These are phyloP conservation scores for Senna tora DNA, from an alignment of 306 rosid genomes.

Conservation along the genomic window DNA sequence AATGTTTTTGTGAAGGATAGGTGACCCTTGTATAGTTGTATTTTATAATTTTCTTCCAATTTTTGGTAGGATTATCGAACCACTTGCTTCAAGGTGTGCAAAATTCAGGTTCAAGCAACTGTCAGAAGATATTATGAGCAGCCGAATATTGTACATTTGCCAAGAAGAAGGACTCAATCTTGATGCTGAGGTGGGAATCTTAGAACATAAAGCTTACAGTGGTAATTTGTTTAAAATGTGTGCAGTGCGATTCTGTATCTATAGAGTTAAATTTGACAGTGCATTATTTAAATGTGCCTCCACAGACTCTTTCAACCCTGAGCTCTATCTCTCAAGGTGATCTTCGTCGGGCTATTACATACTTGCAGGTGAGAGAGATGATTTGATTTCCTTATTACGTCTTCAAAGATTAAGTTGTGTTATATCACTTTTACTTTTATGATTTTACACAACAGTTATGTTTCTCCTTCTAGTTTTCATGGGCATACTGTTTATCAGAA, in stretches of 20 bases:
- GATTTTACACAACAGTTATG: neutral
- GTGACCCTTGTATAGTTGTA: neutral
- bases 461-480: neutral
- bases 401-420: slow-evolving; percentile 5
- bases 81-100: slow-evolving; percentile 97
- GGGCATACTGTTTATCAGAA: too few relatives aligned
- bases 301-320: slow-evolving; percentile 78
- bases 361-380: slow-evolving; percentile 70
- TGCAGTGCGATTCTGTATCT: slow-evolving; percentile 20
- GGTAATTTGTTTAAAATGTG: slow-evolving; percentile 12
- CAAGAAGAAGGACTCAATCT: slow-evolving; percentile 84
- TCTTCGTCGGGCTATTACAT: slow-evolving; percentile 94
- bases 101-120: slow-evolving; percentile 99
- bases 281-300: slow-evolving; percentile 27
- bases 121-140: slow-evolving; percentile 83
- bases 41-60: slow-evolving; percentile 22
- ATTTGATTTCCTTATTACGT: neutral
- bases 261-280: slow-evolving; percentile 16
- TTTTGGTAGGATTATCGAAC: slow-evolving; percentile 85
- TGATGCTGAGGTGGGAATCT: slow-evolving; percentile 69
- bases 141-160: slow-evolving; percentile 69
- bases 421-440: neutral
- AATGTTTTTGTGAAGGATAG: slow-evolving; percentile 12
- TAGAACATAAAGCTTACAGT: neutral
- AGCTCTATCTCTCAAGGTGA: slow-evolving; percentile 94